Evolutionary conservation across 345 rosid genomes (phyloP), one percentile per base, ranked within the genome.

Genomic region (Nasturtium officinale): DNA sequence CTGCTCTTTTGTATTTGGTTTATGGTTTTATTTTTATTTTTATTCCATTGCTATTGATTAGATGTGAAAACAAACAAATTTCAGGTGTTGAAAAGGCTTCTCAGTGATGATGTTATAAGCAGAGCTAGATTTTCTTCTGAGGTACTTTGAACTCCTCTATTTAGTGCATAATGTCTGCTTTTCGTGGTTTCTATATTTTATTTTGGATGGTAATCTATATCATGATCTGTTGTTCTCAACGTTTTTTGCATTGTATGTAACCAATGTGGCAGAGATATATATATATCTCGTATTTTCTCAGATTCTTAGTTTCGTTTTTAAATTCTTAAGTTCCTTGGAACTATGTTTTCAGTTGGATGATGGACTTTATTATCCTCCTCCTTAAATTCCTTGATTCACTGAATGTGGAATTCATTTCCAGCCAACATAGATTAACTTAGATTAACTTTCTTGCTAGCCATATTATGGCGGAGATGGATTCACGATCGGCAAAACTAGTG

Each of bases 1-100:
- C 23, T 60, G 20, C 16, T 76, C 28, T 35, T 43, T 6, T 50
- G 4, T 25, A 4, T 60, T 54, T 16, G 61, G 56, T 54, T 13
- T 5, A 26, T 32, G 52, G 62, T 60, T 57, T 68, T 5, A 56
- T 60, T 57, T 68, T 5, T 9, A 56, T 26, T 29, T 23, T 23
- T 23, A 23, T 17, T 51, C 32, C 11, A 4, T 71, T 71, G 52
- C 6, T 23, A 21, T 35, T 58, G 17, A 32, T 58, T 32, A 9
- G 21, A 15, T 61, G 11, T 18, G 65, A n/a, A 53, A 9, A 54
- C 7, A 60, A 5, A 11, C 3, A 71, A 28, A 54, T 51, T 76
- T 56, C 82, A 89, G 99, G 99, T 95, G 28, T 77, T 95, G 73
- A 91, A 87, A 82, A 90, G 50, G 58, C 83, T 95, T 86, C 90